A percentile compares a stretch with the other conserved stretches of the same genome.
Conservation (phyloP, 73 alveolate genomes). For the Paramecium bursaria region DNA sequence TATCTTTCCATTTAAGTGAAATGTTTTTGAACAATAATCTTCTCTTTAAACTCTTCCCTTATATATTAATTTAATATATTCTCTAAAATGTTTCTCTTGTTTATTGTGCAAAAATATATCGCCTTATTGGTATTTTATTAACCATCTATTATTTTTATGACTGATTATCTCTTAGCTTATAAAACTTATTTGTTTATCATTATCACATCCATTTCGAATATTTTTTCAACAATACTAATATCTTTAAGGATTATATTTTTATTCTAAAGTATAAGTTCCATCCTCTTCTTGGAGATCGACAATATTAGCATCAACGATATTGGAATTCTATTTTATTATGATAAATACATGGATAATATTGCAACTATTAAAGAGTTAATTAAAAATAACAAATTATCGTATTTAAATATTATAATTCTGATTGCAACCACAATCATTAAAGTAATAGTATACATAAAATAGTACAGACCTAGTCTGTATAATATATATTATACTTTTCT, state of each 20-base stretch:
- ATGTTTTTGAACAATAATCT: not conserved
- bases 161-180: not conserved
- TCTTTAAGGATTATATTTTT: not conserved
- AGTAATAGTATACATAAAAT: too few species aligned
- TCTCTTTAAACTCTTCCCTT: too few species aligned
- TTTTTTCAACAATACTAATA: not conserved
- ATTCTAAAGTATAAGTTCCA: not conserved
- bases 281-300: not conserved
- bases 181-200: constrained; percentile 21
- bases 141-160: not conserved
- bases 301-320: constrained; percentile 10
- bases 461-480: not conserved
- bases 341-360: not conserved
- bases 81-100: not conserved
- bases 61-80: not conserved
- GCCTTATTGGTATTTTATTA: not conserved
- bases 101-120: too few species aligned
- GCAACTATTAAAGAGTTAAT: not conserved
- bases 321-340: not conserved
- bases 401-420: too few species aligned
- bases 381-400: constrained; percentile 3
- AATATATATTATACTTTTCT: too few species aligned
- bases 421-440: too few species aligned
- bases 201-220: constrained; percentile 8
- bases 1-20: constrained; percentile 23